These are phyloP conservation scores for Alternaria gaisen DNA, from an alignment of 2,329 filamentous ascomycete species.

Conservation along the genomic window DNA sequence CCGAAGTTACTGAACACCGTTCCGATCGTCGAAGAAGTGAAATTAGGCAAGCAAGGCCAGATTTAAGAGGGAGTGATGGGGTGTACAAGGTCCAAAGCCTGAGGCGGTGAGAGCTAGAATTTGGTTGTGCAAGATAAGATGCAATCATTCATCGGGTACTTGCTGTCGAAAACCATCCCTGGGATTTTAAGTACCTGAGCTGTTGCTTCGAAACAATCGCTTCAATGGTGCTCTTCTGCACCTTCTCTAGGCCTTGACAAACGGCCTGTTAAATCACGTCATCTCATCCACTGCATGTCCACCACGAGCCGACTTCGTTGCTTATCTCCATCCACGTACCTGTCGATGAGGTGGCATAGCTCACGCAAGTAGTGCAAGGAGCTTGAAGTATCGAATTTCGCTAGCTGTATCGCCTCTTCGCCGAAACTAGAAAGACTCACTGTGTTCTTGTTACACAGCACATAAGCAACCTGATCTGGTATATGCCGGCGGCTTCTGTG, in stretches of 20 bases:
- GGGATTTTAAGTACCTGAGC: neutral
- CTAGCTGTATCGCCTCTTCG: neutral
- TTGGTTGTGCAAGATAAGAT: neutral
- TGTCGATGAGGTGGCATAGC: neutral
- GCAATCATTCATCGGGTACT: neutral
- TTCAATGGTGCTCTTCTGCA: neutral
- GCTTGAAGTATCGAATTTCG: neutral
- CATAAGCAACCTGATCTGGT: neutral
- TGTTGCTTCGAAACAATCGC: neutral
- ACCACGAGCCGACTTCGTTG: neutral
- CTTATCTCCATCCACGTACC: neutral
- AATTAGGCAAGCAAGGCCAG: neutral
- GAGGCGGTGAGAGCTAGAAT: neutral
- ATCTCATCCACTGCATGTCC: too few relatives aligned
- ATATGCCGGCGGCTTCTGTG: neutral
- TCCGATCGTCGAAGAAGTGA: neutral
- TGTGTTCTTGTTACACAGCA: neutral
- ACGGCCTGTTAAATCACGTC: too few relatives aligned
- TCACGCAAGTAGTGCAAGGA: neutral
- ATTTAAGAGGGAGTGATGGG: neutral
- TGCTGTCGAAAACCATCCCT: neutral
- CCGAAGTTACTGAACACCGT: neutral
- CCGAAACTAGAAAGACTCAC: neutral
- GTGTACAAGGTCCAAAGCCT: neutral
- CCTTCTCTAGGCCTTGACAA: neutral